Conservation (phyloP, 2,329 filamentous ascomycete genomes). For the Calonectria multiphialidica region DNA sequence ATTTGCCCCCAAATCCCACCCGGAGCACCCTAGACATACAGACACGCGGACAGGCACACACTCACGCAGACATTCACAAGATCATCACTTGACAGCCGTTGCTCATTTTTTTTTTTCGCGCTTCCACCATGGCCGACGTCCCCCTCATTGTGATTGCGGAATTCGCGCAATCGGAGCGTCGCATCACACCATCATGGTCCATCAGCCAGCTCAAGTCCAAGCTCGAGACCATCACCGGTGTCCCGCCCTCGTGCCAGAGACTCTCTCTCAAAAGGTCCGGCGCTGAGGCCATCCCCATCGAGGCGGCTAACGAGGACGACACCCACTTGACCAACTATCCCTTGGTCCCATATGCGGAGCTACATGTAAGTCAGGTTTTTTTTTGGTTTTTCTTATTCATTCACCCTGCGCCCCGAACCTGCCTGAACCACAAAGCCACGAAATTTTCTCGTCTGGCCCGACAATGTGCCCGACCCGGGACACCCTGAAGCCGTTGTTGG, state of each 20-base stretch:
- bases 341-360: conserved; percentile 80
- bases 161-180: conserved; percentile 85
- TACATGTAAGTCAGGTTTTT: conserved; percentile 74
- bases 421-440: conserved; percentile 17
- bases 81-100: conserved; percentile 19
- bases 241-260: conserved; percentile 83
- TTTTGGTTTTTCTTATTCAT: conserved; percentile 17
- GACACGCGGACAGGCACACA: conserved; percentile 11
- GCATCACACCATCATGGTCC: conserved; percentile 92
- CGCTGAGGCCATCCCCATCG: conserved; percentile 73
- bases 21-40: conserved; percentile 6
- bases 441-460: conserved; percentile 30
- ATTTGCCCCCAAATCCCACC: conserved; percentile 1
- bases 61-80: conserved; percentile 8
- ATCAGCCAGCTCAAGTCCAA: conserved; percentile 86
- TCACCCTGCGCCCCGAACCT: conserved; percentile 23
- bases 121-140: conserved; percentile 73
- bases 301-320: conserved; percentile 79
- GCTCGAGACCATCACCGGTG: conserved; percentile 92
- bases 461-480: not conserved
- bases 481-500: conserved; percentile 4
- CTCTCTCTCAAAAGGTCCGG: conserved; percentile 75
- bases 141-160: conserved; percentile 82
- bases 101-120: not conserved
- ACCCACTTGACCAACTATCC: conserved; percentile 74